These are phyloP conservation scores for Bretschneidera sinensis DNA, from an alignment of 345 rosid species.

Conservation along the genomic window DNA sequence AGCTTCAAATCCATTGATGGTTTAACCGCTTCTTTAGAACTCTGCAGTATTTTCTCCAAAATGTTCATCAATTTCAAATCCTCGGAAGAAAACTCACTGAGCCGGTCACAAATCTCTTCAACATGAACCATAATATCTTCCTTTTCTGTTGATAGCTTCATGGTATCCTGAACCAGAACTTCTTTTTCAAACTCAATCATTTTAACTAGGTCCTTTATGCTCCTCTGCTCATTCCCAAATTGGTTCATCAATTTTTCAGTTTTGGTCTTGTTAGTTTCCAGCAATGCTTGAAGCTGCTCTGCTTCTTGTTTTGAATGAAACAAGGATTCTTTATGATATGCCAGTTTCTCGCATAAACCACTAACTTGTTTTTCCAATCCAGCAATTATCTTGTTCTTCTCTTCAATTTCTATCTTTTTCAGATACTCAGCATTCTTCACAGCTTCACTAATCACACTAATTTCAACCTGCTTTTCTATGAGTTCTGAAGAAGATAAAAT, in stretches of 20 bases:
- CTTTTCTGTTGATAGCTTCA: not conserved
- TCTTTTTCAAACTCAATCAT: constrained; percentile 4
- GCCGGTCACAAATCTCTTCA: constrained; percentile 5
- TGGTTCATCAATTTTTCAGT: not conserved
- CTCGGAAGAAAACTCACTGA: not conserved
- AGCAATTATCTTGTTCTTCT: not conserved
- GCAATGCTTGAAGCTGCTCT: not conserved
- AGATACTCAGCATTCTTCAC: not conserved
- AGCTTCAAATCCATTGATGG: no score
- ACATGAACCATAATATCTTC: constrained; percentile 1
- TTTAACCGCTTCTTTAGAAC: no score
- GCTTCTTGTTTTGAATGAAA: not conserved
- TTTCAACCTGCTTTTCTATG: constrained; percentile 2
- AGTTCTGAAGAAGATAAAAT: not conserved
- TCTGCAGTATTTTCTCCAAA: not conserved
- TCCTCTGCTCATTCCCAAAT: constrained; percentile 1
- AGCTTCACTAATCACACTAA: not conserved
- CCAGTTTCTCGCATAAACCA: not conserved
- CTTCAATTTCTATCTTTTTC: constrained; percentile 2
- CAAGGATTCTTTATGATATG: not conserved
- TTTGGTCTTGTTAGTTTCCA: not conserved
- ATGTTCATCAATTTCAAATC: constrained; percentile 6
- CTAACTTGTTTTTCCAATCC: constrained; percentile 1
- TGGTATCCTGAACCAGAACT: not conserved
- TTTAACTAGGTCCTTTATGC: not conserved